These are phyloP conservation scores for Isabelozyma gotoi DNA, from an alignment of 805 yeast species.

Conservation along the genomic window DNA sequence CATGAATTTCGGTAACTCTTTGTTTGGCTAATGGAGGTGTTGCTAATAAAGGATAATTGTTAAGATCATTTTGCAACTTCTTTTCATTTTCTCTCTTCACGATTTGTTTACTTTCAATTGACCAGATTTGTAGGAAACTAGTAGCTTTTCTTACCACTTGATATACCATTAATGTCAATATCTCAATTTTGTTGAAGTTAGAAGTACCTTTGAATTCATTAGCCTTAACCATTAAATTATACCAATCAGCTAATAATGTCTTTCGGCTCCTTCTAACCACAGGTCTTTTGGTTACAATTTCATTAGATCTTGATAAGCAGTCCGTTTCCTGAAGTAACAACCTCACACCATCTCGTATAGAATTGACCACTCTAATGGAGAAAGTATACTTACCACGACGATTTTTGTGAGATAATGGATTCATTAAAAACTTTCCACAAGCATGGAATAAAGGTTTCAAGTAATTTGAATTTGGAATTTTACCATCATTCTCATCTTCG, in stretches of 20 bases:
- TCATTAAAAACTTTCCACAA: conserved; percentile 63
- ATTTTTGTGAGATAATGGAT: conserved; percentile 55
- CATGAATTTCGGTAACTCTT: conserved; percentile 64
- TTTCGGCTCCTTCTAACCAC: conserved; percentile 64
- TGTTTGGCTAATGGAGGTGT: conserved; percentile 62
- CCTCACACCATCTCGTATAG: conserved; percentile 73
- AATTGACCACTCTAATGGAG: conserved; percentile 56
- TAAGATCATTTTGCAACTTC: conserved; percentile 34
- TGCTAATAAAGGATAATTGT: conserved; percentile 44
- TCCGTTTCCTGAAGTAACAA: conserved; percentile 62
- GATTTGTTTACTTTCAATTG: conserved; percentile 54
- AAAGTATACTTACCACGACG: conserved; percentile 48
- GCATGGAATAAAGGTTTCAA: conserved; percentile 56
- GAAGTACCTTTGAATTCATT: conserved; percentile 70
- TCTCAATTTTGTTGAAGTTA: conserved; percentile 56
- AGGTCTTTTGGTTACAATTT: conserved; percentile 63
- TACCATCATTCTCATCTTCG: conserved; percentile 29
- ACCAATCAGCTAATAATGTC: conserved; percentile 76
- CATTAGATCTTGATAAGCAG: conserved; percentile 73
- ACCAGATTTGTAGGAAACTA: conserved; percentile 70
- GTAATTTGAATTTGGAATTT: conserved; percentile 44
- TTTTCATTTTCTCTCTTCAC: conserved; percentile 36
- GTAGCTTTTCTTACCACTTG: conserved; percentile 68
- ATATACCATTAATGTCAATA: conserved; percentile 60
- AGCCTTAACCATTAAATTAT: conserved; percentile 71